These are phyloP conservation scores for Fusarium vanettenii DNA, from an alignment of 2,329 filamentous ascomycete species.

Conservation along the genomic window DNA sequence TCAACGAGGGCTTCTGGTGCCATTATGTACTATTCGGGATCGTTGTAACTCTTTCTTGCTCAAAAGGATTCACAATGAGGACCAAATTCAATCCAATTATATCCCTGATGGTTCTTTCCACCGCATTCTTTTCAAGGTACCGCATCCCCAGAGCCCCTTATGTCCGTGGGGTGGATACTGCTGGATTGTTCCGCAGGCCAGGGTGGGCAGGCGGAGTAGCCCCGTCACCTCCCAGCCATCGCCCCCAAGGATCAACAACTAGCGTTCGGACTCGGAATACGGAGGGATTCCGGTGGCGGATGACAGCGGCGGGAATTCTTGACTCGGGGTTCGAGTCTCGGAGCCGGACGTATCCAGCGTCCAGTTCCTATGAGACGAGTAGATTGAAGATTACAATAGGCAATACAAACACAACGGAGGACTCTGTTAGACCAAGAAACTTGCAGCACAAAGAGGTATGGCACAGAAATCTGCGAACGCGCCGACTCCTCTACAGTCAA, in stretches of 20 bases:
- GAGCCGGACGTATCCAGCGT: neutral
- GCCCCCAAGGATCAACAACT: neutral
- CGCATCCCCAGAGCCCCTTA: neutral
- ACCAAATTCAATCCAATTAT: neutral
- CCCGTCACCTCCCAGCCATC: neutral
- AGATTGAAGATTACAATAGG: neutral
- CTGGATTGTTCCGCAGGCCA: neutral
- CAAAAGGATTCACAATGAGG: neutral
- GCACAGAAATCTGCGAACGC: neutral
- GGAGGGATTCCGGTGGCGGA: neutral
- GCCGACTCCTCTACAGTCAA: neutral
- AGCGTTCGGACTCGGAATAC: neutral
- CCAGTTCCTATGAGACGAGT: neutral
- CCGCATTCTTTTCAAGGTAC: too few species aligned
- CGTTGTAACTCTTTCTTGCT: neutral
- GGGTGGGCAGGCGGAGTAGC: neutral
- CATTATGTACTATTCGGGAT: neutral
- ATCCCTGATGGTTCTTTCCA: neutral
- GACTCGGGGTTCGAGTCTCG: neutral
- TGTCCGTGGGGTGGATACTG: neutral
- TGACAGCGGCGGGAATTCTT: neutral
- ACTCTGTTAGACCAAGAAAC: neutral
- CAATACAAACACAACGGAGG: neutral
- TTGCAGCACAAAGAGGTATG: neutral
- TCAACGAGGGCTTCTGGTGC: constrained; percentile 7